These are phyloP conservation scores for Cercospora sp. DNA, from an alignment of 2,329 filamentous ascomycete genomes.

Conservation along the genomic window DNA sequence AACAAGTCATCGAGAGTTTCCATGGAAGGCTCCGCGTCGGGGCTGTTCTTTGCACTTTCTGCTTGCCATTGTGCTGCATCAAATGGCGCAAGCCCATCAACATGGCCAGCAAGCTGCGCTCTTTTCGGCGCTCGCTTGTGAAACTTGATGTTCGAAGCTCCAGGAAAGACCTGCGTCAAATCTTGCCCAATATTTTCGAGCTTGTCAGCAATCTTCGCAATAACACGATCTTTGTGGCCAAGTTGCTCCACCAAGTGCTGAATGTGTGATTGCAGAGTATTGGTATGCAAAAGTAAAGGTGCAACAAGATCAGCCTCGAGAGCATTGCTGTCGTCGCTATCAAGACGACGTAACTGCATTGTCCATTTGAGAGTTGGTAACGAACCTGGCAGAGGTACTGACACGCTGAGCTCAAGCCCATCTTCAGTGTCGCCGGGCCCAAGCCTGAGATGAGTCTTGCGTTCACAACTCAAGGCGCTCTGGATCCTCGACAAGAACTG, in stretches of 20 bases:
- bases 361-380: conserved; percentile 66
- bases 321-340: conserved; percentile 32
- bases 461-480: conserved; percentile 46
- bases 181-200: conserved; percentile 58
- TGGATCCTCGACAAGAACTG: conserved; percentile 66
- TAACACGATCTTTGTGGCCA: conserved; percentile 59
- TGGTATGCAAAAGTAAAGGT: conserved; percentile 54
- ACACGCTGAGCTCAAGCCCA: conserved; percentile 55
- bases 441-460: conserved; percentile 40
- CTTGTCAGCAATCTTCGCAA: conserved; percentile 59
- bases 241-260: conserved; percentile 52
- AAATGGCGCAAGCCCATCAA: conserved; percentile 58
- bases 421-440: conserved; percentile 32
- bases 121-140: conserved; percentile 49
- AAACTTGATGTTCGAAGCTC: conserved; percentile 49
- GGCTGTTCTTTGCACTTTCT: conserved; percentile 1
- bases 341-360: conserved; percentile 52
- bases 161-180: conserved; percentile 58
- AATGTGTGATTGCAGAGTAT: conserved; percentile 51
- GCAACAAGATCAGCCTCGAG: conserved; percentile 54
- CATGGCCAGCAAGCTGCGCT: conserved; percentile 53
- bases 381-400: conserved; percentile 61
- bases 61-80: conserved; percentile 48
- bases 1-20: conserved; percentile 23
- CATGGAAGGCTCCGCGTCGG: conserved; percentile 9